These are phyloP conservation scores for Neopestalotiopsis rosae DNA, from an alignment of 2,329 filamentous ascomycete species.

Conservation along the genomic window DNA sequence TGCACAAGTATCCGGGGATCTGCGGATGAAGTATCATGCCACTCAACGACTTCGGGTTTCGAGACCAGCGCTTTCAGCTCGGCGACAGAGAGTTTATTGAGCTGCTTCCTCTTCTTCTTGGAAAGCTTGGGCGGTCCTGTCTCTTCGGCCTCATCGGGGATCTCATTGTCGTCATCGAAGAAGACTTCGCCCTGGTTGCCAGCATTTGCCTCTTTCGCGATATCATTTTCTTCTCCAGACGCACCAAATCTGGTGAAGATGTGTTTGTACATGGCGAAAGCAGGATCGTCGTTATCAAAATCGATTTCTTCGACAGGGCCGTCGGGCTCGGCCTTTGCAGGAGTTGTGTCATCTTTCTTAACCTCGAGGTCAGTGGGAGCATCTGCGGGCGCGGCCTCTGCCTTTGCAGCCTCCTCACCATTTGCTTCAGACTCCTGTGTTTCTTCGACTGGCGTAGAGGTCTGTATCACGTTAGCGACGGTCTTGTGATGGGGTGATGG, in stretches of 20 bases:
- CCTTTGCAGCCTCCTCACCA: constrained; percentile 29
- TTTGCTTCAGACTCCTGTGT: constrained; percentile 42
- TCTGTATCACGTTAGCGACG: constrained; percentile 21
- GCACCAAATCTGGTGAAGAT: constrained; percentile 82
- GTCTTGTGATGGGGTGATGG: constrained; percentile 9
- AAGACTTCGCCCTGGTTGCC: constrained; percentile 85
- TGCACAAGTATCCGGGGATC: constrained; percentile 90
- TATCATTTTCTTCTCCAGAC: constrained; percentile 64
- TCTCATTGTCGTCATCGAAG: constrained; percentile 83
- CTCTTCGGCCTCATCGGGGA: constrained; percentile 83
- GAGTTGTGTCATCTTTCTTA: constrained; percentile 44
- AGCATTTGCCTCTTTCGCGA: constrained; percentile 67
- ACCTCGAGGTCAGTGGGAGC: constrained; percentile 44
- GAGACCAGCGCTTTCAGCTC: constrained; percentile 91
- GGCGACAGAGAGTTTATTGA: constrained; percentile 91
- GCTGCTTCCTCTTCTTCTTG: constrained; percentile 92
- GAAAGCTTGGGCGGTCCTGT: constrained; percentile 74
- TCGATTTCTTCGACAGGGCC: constrained; percentile 54
- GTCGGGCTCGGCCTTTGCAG: constrained; percentile 46
- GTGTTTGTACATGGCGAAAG: constrained; percentile 82
- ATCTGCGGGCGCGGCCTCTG: constrained; percentile 33
- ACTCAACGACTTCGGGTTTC: constrained; percentile 94
- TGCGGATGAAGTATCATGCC: constrained; percentile 92
- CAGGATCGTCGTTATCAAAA: constrained; percentile 72
- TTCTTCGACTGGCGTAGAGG: constrained; percentile 29